A percentile compares a stretch with the other conserved stretches of the same genome.
These are phyloP conservation scores for Brassica hybrid DNA, from an alignment of 441 rosid genomes.

Conservation along the genomic window DNA sequence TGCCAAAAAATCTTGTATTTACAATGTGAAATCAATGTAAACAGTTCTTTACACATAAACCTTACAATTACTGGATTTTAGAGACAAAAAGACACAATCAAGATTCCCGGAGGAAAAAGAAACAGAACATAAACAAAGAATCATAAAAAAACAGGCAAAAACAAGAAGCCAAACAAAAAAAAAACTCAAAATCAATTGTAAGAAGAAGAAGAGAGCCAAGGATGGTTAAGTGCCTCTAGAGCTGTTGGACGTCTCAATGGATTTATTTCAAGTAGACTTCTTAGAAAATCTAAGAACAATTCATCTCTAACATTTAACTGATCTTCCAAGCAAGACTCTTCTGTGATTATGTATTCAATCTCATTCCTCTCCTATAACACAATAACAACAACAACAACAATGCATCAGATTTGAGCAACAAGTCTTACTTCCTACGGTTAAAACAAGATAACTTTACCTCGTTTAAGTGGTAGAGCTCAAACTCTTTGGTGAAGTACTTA, in stretches of 20 bases:
- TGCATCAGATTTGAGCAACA: constrained; percentile 3
- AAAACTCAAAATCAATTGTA: constrained; percentile 38
- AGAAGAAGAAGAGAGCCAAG: constrained; percentile 66
- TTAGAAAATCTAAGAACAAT: constrained; percentile 62
- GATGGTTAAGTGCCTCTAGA: constrained; percentile 74
- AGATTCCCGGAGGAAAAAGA: too few species aligned
- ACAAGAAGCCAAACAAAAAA: constrained; percentile 15
- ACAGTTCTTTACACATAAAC: neutral
- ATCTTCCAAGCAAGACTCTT: constrained; percentile 68
- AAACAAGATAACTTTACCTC: constrained; percentile 52
- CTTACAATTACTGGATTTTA: neutral
- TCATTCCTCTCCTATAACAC: constrained; percentile 69
- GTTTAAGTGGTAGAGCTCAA: constrained; percentile 69
- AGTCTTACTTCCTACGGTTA: neutral
- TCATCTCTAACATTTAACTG: constrained; percentile 62
- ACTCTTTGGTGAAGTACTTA: constrained; percentile 86
- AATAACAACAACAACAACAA: neutral
- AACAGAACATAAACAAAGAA: neutral
- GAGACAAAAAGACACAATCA: neutral
- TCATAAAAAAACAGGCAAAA: constrained; percentile 10
- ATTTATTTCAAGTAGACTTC: constrained; percentile 74
- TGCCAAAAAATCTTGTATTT: neutral
- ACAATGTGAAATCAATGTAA: neutral
- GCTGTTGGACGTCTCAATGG: constrained; percentile 82
- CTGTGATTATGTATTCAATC: constrained; percentile 75